A percentile compares a stretch with the other conserved stretches of the same genome.
These are phyloP conservation scores for Amniculicola lignicola DNA, from an alignment of 495 filamentous ascomycete genomes.

Conservation along the genomic window DNA sequence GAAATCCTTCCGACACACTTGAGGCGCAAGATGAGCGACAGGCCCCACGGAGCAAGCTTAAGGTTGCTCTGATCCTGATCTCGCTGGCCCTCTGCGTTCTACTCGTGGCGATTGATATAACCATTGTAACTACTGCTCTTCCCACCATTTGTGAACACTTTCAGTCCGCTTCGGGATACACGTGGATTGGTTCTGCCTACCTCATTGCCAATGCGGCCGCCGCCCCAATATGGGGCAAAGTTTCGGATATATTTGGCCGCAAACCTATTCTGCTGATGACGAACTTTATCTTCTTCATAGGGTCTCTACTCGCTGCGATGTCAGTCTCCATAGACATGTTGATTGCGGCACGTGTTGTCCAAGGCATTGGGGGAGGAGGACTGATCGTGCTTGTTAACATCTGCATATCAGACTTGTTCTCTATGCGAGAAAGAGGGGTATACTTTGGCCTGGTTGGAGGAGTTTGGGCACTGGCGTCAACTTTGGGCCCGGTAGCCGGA, in stretches of 20 bases:
- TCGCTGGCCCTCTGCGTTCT: slow-evolving; percentile 43
- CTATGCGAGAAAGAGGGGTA: slow-evolving; percentile 53
- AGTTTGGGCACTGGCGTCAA: slow-evolving; percentile 45
- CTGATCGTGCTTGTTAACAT: slow-evolving; percentile 79
- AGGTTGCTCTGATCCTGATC: slow-evolving; percentile 43
- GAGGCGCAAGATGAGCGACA: slow-evolving; percentile 15
- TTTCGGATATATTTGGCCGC: slow-evolving; percentile 73
- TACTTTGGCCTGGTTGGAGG: slow-evolving; percentile 45
- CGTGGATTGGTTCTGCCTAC: slow-evolving; percentile 55
- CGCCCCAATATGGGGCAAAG: slow-evolving; percentile 76
- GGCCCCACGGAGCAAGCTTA: slow-evolving; percentile 36
- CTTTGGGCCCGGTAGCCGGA: slow-evolving; percentile 45
- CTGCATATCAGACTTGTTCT: slow-evolving; percentile 76
- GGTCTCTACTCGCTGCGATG: slow-evolving; percentile 68
- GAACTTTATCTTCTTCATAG: slow-evolving; percentile 71
- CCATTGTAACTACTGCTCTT: slow-evolving; percentile 52
- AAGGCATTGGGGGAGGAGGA: slow-evolving; percentile 82
- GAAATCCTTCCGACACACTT: background rate
- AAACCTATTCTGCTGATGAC: slow-evolving; percentile 75
- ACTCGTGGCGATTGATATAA: slow-evolving; percentile 41
- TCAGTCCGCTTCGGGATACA: slow-evolving; percentile 48
- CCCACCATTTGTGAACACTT: slow-evolving; percentile 50
- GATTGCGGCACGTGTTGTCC: slow-evolving; percentile 70
- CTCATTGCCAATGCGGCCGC: slow-evolving; percentile 64
- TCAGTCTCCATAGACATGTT: slow-evolving; percentile 69